Percentiles rank a stretch among this genome's conserved stretches.
phyloP scores from a whole-genome alignment of 2,329 filamentous ascomycete genomes.

The Pseudocercospora eumusae region DNA sequence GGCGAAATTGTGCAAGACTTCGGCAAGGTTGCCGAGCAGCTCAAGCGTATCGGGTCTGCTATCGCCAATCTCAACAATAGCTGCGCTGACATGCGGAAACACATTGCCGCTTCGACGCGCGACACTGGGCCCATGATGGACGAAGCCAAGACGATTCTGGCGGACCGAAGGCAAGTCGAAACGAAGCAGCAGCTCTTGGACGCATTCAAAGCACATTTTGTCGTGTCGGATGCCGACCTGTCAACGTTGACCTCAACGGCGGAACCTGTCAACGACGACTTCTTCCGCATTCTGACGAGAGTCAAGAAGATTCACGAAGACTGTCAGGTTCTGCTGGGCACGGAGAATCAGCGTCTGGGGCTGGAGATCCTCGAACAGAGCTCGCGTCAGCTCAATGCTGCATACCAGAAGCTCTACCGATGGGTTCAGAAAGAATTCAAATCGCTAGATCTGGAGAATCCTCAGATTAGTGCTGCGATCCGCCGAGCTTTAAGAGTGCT shows the following conservation, averaged over 20 bases:
- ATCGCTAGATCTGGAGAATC: constrained; percentile 87
- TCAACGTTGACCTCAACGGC: constrained; percentile 73
- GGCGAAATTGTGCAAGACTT: constrained; percentile 86
- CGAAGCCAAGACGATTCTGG: constrained; percentile 73
- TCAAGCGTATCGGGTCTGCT: constrained; percentile 77
- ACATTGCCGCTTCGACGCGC: constrained; percentile 72
- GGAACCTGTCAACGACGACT: constrained; percentile 80
- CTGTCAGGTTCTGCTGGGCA: constrained; percentile 83
- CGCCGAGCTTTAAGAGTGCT: constrained; percentile 80
- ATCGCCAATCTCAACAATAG: constrained; percentile 76
- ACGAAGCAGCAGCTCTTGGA: constrained; percentile 75
- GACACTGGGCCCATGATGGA: constrained; percentile 73
- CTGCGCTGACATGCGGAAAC: constrained; percentile 76
- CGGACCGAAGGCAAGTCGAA: constrained; percentile 72
- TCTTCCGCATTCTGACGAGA: constrained; percentile 74
- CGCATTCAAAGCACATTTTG: constrained; percentile 79
- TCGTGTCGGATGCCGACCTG: constrained; percentile 78
- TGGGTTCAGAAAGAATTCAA: constrained; percentile 96
- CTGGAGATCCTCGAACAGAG: constrained; percentile 90
- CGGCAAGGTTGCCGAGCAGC: constrained; percentile 87
- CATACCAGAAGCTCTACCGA: constrained; percentile 92
- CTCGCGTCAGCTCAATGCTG: constrained; percentile 80
- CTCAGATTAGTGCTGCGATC: constrained; percentile 84
- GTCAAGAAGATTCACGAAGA: constrained; percentile 87
- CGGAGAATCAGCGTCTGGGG: constrained; percentile 84